Evolutionary conservation across 164 flowering plant genomes (phyloP), one percentile per base, ranked within the genome.

Genomic region (Euptelea pleiosperma): DNA sequence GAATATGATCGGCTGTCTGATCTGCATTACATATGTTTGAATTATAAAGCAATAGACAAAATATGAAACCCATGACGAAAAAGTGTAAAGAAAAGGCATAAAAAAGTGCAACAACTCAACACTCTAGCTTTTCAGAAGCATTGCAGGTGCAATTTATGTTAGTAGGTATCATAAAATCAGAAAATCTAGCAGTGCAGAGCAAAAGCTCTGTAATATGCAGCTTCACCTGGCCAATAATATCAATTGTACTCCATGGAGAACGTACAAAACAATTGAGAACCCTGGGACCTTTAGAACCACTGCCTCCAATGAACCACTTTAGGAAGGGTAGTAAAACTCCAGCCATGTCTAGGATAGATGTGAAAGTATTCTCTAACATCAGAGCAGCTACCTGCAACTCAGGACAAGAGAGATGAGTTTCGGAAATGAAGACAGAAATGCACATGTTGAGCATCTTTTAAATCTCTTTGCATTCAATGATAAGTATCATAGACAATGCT

Each of bases 341-440:
- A 64, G 97, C 99, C 99, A 94, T 85, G 69, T 94, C 99, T 63
- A 94, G 70, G 65, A 94, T 86, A n/a, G 99, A 94, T 42, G 96
- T 94, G 68, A 94, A 94, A 19, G 99, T 94, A 64, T 94, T 94
- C 70, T 94, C 99, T 63, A 94, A 64, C 63, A 94, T 87, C 62
- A 94, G 50, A 41, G 82, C 95, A 71, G 91, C 75, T 56, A 91
- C 84, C 99, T 91, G 74, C 35, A 70, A 56, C 6, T 33, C 18
- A 68, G 34, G 10, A 11, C 15, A 63, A 35, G 25, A 21, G 19
- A 8, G 5, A 21, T 28, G 21, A 12, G 34, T 34, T 41, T 51
- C 15, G 21, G 2, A 11, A 11, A 57, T 40, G 9, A 24, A 24
- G 37, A 35, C 26, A 22, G 43, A 31, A 34, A 36, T 26, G 24